Conservation (phyloP, 2,329 filamentous ascomycete genomes). For the Penicillium sp. region DNA sequence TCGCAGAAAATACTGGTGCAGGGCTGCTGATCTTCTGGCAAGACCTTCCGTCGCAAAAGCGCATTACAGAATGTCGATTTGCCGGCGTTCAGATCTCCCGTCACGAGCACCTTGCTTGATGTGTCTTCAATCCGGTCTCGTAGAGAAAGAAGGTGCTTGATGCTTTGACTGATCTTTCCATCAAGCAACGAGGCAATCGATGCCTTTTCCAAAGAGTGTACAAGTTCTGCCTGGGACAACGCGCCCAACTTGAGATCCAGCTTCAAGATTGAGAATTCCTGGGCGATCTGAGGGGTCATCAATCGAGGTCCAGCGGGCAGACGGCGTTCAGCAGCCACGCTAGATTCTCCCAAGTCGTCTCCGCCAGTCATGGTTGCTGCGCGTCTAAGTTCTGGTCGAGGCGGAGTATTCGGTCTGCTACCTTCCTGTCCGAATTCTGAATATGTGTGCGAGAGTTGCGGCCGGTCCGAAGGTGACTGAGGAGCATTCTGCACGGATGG, state of each 20-base stretch:
- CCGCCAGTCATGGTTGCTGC: conserved; percentile 74
- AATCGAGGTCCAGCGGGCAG: conserved; percentile 74
- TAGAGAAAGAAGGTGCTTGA: conserved; percentile 84
- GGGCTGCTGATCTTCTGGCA: conserved; percentile 96
- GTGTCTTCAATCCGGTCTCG: conserved; percentile 96
- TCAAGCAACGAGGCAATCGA: conserved; percentile 91
- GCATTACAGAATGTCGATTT: conserved; percentile 99
- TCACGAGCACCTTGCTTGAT: conserved; percentile 94
- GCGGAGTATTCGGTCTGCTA: conserved; percentile 37
- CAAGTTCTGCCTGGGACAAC: conserved; percentile 84
- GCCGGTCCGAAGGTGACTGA: conserved; percentile 41
- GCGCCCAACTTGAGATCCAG: conserved; percentile 89
- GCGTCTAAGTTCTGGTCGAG: conserved; percentile 65
- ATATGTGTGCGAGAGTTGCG: conserved; percentile 44
- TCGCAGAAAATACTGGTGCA: conserved; percentile 99
- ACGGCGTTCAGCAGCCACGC: conserved; percentile 69
- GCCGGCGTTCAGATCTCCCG: conserved; percentile 93
- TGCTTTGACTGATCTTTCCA: conserved; percentile 91
- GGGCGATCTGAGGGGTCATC: conserved; percentile 88
- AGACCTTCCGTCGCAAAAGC: conserved; percentile 85
- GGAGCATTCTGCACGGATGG: conserved; percentile 64
- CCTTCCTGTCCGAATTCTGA: conserved; percentile 41
- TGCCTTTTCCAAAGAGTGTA: conserved; percentile 90
- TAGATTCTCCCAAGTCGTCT: conserved; percentile 70
- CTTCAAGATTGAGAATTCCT: conserved; percentile 95